Conservation (phyloP, 2,329 filamentous ascomycete species). For the Hypoxylon sp. region DNA sequence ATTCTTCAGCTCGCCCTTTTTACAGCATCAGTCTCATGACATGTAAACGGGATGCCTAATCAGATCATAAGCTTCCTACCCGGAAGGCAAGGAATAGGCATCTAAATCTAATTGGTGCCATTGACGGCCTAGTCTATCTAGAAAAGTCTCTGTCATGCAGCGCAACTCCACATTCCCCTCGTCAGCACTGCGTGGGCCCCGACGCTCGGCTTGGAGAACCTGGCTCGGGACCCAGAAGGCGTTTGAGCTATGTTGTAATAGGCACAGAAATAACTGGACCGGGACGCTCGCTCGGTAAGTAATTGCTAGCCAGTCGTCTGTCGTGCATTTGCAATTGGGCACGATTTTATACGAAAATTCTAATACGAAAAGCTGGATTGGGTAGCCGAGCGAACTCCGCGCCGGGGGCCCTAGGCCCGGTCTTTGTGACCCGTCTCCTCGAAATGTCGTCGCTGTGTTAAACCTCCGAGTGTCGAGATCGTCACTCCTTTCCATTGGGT, state of each 20-base stretch:
- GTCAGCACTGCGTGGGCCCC: constrained; percentile 16
- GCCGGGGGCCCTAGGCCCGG: constrained; percentile 31
- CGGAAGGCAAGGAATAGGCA: neutral
- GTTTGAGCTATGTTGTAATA: constrained; percentile 30
- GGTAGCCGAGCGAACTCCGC: constrained; percentile 28
- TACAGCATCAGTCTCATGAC: constrained; percentile 3
- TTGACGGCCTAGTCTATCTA: constrained; percentile 8
- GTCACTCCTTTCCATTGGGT: constrained; percentile 25
- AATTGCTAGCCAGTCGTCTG: constrained; percentile 36
- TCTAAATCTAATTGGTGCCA: constrained; percentile 15
- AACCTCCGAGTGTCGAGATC: constrained; percentile 38
- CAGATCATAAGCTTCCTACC: neutral
- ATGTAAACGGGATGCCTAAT: neutral
- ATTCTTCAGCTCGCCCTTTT: neutral
- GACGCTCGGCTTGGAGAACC: constrained; percentile 25
- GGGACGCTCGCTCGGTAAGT: neutral
- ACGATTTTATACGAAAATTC: neutral
- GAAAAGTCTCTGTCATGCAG: constrained; percentile 16
- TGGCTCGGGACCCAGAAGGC: constrained; percentile 9
- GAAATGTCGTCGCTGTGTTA: constrained; percentile 34
- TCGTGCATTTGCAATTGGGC: constrained; percentile 37
- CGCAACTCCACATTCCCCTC: constrained; percentile 41
- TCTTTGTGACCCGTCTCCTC: constrained; percentile 23
- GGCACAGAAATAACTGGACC: constrained; percentile 15
- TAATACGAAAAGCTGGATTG: neutral